Evolutionary conservation across 148 eudicot genomes (phyloP), one percentile per base, ranked within the genome.

Genomic region (Fagopyrum homotropicum): DNA sequence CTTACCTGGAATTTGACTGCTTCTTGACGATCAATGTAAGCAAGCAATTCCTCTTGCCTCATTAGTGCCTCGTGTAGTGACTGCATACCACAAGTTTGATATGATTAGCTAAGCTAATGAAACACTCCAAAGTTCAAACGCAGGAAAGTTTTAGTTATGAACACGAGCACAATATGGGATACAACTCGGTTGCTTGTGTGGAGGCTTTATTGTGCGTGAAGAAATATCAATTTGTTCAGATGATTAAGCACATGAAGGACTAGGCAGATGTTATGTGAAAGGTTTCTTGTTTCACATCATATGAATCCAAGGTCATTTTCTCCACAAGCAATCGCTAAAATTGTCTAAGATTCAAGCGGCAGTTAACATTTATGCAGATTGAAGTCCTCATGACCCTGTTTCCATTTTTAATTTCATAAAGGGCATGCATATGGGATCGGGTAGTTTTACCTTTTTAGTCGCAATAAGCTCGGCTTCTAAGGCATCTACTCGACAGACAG

Each of bases 1-100:
- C 88, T 86, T 75, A 93, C 98, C 92, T 79, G 82, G 72, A 74
- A 88, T 82, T 81, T 91, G 16, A 90, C 93, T 64, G 83, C 93
- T 78, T 88, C 88, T 86, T 91, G 98, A 40, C 89, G 80, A 79
- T 93, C 98, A 75, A 93, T 88, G 80, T 93, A 93, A 80, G 96
- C 98, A 74, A 93, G 97, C 77, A 93, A 77, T 17, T 93, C 98
- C 78, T 93, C 98, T 76, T 91, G 98, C 86, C 88, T 93, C 98
- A 79, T 83, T 22, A 84, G 69, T 17, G 84, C 84, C 77, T 83
- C 84, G 45, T 86, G 79, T 47, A 77, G 50, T 47, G 81, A 82
- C 83, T 83, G 76, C 47, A 76, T 16, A 19, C 0, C 66, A 81
- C 4, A 61, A 60, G 45, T 57, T 57, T 7, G 7, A 17, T 57